Evolutionary conservation across 208 protist genomes (phyloP), one percentile per base, ranked within the genome.

Genomic region (Leishmania amazonensis): DNA sequence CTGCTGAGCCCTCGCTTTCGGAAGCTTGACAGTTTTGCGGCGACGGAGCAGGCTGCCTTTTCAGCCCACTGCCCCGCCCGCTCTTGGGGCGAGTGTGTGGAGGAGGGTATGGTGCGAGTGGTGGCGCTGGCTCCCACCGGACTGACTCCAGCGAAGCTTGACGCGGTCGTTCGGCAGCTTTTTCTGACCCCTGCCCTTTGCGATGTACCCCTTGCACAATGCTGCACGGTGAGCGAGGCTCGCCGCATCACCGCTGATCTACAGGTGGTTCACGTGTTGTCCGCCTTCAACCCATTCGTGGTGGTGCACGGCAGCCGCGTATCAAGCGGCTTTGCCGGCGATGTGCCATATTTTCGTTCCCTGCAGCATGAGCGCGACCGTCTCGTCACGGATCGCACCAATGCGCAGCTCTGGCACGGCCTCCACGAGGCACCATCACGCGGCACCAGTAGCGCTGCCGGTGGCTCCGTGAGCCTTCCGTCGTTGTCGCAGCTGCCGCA

Each of bases 281-380:
- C 81, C 28, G 19, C 67, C 31, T 80, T 87, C 49, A 97, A 97
- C 79, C 91, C 89, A 4, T 94, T 92, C 79, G 85, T 91, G 4
- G 82, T 97, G 35, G 58, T 97, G 54, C 93, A 97, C 51, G 94
- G 94, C 49, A 85, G 72, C 45, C 90, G 91, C 58, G 93, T 97
- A 1, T 80, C 78, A 40, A 84, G 81, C 28, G 85, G 87, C 0
- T 94, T 94, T 87, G 76, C 76, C 1, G 94, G 93, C 19, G 81
- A 88, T 67, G 49, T 53, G 53, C 71, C 68, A 17, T 85, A 86
- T n/a, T 81, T 88, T 54, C 74, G 42, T 1, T 51, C 47, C 21
- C 78, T 96, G 17, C 88, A 91, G 82, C 88, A 86, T 4, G 81
- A 84, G 19, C 88, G 91, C 8, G 88, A 93, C 47, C 80, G 79